Evolutionary conservation across 148 eudicot species (phyloP), one percentile per base, ranked within the genome.

Genomic region (Chenopodium album): DNA sequence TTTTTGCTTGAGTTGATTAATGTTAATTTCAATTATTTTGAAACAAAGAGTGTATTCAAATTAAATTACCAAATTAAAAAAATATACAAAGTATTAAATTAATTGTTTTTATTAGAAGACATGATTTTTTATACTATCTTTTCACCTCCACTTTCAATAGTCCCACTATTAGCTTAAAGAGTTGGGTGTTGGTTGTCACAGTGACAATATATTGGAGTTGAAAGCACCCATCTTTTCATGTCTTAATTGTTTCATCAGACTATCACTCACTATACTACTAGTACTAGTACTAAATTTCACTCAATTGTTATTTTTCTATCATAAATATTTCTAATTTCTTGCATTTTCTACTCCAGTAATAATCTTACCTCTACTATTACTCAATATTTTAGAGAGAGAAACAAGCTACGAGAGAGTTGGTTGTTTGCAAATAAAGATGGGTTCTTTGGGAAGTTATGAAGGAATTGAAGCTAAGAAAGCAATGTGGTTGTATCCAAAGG

Each of bases 161-260:
- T 54, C 76, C 73, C 73, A 78, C 82, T 52, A 83, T 37, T 37
- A 52, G 69, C 12, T 54, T 75, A 50, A 48, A n/a, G 64, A 7
- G 80, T 82, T 88, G 71, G 76, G 68, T 84, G 90, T 87, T 90
- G 91, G 91, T 84, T 94, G 91, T 79, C 91, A 94, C 91, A 94
- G 89, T 94, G 94, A 90, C 88, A 73, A 79, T 68, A 12, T 13
- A 26, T 72, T 84, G 82, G 94, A 91, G 89, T 84, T 92, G 97
- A 94, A 91, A 94, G 92, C 94, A 67, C 97, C 93, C 89, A 90
- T 94, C 94, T 90, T 91, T 89, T 94, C 98, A 82, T 94, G 98
- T 91, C 94, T 86, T 85, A 71, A 79, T 47, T 71, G 50, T 64
- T 73, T 73, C 73, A 63, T 47, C 44, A 20, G 31, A 16, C 50